phyloP scores from a whole-genome alignment of 768 basidiomycete genomes.

The Cyclocybe aegerita region DNA sequence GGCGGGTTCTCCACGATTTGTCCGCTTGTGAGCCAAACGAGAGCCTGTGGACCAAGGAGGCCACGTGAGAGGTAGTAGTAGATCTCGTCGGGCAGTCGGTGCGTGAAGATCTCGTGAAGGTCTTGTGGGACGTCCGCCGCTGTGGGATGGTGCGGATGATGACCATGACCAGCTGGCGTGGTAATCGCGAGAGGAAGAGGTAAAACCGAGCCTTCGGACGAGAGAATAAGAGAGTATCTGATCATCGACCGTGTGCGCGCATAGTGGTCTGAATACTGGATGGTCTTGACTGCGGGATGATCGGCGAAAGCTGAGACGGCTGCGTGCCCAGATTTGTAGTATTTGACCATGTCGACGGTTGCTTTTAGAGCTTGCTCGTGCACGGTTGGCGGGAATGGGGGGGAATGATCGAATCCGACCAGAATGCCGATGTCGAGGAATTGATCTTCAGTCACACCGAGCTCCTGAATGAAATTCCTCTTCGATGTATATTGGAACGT shows the following conservation, averaged over 20 bases:
- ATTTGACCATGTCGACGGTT: conserved; percentile 89
- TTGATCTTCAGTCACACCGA: conserved; percentile 79
- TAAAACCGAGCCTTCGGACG: conserved; percentile 79
- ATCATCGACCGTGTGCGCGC: conserved; percentile 89
- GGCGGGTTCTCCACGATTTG: conserved; percentile 85
- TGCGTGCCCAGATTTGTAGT: conserved; percentile 86
- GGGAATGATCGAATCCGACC: conserved; percentile 81
- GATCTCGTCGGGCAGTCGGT: conserved; percentile 92
- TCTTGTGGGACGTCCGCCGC: conserved; percentile 88
- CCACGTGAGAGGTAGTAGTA: conserved; percentile 97
- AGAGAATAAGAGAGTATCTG: conserved; percentile 87
- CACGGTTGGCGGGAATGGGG: conserved; percentile 77
- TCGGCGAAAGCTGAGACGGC: conserved; percentile 77
- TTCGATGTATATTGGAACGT: conserved; percentile 88
- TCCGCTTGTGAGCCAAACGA: conserved; percentile 93
- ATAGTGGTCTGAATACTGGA: conserved; percentile 82
- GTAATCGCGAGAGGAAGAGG: conserved; percentile 76
- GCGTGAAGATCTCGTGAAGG: conserved; percentile 92
- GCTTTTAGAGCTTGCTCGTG: conserved; percentile 83
- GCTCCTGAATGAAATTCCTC: conserved; percentile 53
- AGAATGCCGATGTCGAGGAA: conserved; percentile 94
- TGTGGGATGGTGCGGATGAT: conserved; percentile 68
- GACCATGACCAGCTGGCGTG: conserved; percentile 46
- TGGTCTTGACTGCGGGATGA: conserved; percentile 78
- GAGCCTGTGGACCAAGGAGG: conserved; percentile 81